Conservation (phyloP, 345 rosid genomes). For the Citrus hindsii region DNA sequence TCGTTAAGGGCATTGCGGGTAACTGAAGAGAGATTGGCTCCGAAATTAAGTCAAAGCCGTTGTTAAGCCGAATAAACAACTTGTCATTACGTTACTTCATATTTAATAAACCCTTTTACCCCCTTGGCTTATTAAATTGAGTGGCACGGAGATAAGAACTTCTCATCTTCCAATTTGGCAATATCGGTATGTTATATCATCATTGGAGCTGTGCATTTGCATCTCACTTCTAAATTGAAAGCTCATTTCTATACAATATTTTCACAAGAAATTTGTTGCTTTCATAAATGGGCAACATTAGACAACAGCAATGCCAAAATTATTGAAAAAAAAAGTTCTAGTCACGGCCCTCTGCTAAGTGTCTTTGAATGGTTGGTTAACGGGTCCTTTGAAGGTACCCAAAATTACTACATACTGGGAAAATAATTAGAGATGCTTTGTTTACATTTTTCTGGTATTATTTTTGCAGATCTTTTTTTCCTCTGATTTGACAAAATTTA, state of each 20-base stretch:
- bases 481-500: neutral
- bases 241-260: neutral
- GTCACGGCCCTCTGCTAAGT: neutral
- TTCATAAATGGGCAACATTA: neutral
- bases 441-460: neutral
- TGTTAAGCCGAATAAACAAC: no score
- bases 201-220: neutral
- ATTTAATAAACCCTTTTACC: no score
- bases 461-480: no score
- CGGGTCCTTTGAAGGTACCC: neutral
- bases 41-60: neutral
- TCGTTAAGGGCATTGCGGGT: neutral
- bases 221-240: neutral
- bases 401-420: rapidly evolving
- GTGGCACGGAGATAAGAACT: neutral
- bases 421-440: neutral
- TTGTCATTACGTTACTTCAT: neutral
- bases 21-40: neutral
- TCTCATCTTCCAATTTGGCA: neutral
- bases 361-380: neutral
- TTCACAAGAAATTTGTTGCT: neutral
- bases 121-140: neutral
- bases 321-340: neutral
- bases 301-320: neutral
- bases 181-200: neutral